Base-by-base conservation (phyloP, 352 stramenopile genomes). In the Phytophthora rubi region DNA sequence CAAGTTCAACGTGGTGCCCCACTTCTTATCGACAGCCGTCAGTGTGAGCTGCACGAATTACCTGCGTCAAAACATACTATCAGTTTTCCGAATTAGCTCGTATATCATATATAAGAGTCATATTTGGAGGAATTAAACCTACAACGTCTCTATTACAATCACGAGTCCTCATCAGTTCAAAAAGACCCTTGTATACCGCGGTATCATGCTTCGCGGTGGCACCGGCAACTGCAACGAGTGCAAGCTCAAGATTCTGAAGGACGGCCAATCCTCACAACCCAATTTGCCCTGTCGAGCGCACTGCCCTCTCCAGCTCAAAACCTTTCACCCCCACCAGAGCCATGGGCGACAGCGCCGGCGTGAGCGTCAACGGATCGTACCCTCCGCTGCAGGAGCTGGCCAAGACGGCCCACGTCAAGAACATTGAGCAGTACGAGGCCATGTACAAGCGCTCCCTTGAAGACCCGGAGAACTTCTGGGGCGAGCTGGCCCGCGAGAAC, bases 401-500 rank as follows among this genome's bases (percentile, higher is more conserved):
- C 12, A 76, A 82, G 71, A 81, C 77, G 30, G 86, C 90, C 6
- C 89, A 95, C 65, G 62, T 97, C 62, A 65, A 91, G 66, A 86
- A 82, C 70, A 70, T 91, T 44, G 78, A 80, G 35, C 73, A 89
- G 74, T 98, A 97, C 74, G 76, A 97, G 48, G 59, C 77, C 53
- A 81, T 97, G 73, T 96, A 98, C 82, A 85, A 93, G 70, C 77
- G 83, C 51, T 97, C 90, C 37, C 78, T 98, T 7, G 80, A 92
- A 7, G 81, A 99, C 68, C 89, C 92, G 0, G 84, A 89, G 44
- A 65, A 69, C 5, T 99, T 99, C 75, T 99, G 98, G 98, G 87
- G 77, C 5, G 76, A 94, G 26, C 63, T 96, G 12, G 98, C 96
- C 13, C 88, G 86, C 28, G 81, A 97, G 62, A 81, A 95, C 53